Evolutionary conservation across 371 early-diverging fungal species (phyloP).

Genomic region (Mortierella sp.): DNA sequence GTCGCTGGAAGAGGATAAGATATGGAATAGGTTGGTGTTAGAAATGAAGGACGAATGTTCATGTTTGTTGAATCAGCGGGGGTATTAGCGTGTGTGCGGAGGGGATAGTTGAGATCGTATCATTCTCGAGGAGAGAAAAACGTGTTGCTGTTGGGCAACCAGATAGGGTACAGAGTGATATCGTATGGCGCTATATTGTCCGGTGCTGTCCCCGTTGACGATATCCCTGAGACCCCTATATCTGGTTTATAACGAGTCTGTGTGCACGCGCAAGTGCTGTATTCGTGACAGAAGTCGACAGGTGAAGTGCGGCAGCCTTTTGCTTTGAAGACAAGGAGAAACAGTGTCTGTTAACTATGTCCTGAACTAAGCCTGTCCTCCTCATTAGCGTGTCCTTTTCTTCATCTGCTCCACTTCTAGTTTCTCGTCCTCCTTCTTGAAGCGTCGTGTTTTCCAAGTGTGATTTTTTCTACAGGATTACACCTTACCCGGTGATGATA

Average conservation of each 20-base stretch:
- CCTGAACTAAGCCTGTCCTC: background rate
- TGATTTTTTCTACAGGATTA: no score
- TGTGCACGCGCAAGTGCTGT: background rate
- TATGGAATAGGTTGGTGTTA: background rate
- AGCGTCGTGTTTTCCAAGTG: no score
- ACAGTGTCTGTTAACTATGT: background rate
- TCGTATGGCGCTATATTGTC: background rate
- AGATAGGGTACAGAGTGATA: background rate
- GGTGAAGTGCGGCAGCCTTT: background rate
- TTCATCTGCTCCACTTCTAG: background rate
- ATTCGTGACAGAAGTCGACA: background rate
- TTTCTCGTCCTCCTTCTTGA: background rate
- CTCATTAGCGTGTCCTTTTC: background rate
- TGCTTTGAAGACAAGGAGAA: background rate
- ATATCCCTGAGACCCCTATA: background rate
- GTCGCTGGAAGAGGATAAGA: constrained; percentile 67
- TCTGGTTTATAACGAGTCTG: background rate
- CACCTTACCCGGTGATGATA: constrained; percentile 71
- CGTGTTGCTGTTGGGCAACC: background rate
- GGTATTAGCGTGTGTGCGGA: background rate
- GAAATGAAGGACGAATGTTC: background rate
- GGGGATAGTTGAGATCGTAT: background rate
- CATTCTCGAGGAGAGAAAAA: background rate
- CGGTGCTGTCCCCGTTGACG: background rate
- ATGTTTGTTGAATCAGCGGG: background rate